These are phyloP conservation scores for Cornus controversa DNA, from an alignment of 148 eudicot genomes.

Conservation along the genomic window DNA sequence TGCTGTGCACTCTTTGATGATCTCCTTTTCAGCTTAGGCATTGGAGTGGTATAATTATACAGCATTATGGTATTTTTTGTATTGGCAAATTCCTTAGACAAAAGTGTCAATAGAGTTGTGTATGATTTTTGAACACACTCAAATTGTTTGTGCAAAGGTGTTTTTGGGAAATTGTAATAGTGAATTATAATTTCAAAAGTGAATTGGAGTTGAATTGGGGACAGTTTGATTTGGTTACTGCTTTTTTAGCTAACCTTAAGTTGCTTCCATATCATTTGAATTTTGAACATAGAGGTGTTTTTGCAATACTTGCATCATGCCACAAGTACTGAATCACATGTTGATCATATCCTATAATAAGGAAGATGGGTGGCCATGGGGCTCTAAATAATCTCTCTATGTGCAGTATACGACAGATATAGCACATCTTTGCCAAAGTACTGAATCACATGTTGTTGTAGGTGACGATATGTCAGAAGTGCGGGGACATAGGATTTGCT, in stretches of 20 bases:
- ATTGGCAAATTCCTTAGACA: not conserved
- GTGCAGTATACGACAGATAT: not conserved
- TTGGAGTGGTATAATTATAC: not conserved
- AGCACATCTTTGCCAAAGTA: not conserved
- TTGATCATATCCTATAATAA: not conserved
- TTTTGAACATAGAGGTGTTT: not conserved
- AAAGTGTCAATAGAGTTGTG: no score
- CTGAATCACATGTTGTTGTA: constrained; percentile 17
- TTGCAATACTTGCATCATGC: not conserved
- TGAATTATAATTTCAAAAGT: not conserved
- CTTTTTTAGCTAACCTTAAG: not conserved
- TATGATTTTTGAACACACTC: not conserved
- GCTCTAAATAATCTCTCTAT: not conserved
- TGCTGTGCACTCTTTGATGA: not conserved
- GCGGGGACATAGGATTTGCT: constrained; percentile 53
- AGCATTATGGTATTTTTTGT: not conserved
- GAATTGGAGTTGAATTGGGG: not conserved
- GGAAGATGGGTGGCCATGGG: not conserved
- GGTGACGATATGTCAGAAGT: constrained; percentile 53
- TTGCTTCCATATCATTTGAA: not conserved
- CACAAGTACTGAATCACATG: not conserved
- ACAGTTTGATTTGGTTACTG: not conserved
- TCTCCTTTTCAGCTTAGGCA: not conserved
- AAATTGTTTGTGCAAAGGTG: not conserved
- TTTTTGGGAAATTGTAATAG: not conserved